phyloP scores from a whole-genome alignment of 352 stramenopile genomes.

The Pythium utonaiense region DNA sequence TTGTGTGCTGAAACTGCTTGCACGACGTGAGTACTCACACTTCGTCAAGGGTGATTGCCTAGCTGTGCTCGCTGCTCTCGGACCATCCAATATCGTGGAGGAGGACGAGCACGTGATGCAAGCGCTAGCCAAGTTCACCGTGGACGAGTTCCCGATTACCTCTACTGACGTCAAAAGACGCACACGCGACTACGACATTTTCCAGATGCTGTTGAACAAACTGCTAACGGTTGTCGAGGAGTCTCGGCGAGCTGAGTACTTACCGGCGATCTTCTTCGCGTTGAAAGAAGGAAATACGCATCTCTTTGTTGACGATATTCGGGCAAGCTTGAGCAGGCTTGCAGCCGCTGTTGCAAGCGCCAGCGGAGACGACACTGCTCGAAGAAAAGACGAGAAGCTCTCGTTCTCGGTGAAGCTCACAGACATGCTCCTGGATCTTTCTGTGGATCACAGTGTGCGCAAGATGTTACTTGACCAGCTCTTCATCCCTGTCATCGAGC shows the following conservation, averaged over 20 bases:
- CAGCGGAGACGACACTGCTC: neutral
- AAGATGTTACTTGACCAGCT: constrained; percentile 21
- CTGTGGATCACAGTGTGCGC: constrained; percentile 12
- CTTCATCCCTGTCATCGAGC: constrained; percentile 19
- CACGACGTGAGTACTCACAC: constrained; percentile 35
- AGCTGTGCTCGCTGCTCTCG: constrained; percentile 35
- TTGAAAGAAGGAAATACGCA: constrained; percentile 61
- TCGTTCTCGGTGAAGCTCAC: constrained; percentile 21
- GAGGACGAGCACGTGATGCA: constrained; percentile 25
- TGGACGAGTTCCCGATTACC: constrained; percentile 72
- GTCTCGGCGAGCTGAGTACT: constrained; percentile 38
- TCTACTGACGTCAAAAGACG: constrained; percentile 62
- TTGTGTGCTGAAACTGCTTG: constrained; percentile 35
- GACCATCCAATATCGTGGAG: constrained; percentile 6
- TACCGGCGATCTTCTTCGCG: constrained; percentile 53
- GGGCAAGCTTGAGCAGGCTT: constrained; percentile 41
- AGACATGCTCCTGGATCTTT: constrained; percentile 15
- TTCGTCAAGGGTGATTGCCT: constrained; percentile 62
- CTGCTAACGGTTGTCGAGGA: constrained; percentile 55
- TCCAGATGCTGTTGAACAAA: constrained; percentile 45
- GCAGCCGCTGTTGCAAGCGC: constrained; percentile 10
- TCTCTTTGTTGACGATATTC: constrained; percentile 50
- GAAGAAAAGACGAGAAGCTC: neutral
- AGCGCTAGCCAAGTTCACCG: constrained; percentile 45
- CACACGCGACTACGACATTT: constrained; percentile 68